Percentiles rank a stretch among this genome's conserved stretches.
phyloP scores from a whole-genome alignment of 257 asterid genomes.

The Solanum megistacrolobum region DNA sequence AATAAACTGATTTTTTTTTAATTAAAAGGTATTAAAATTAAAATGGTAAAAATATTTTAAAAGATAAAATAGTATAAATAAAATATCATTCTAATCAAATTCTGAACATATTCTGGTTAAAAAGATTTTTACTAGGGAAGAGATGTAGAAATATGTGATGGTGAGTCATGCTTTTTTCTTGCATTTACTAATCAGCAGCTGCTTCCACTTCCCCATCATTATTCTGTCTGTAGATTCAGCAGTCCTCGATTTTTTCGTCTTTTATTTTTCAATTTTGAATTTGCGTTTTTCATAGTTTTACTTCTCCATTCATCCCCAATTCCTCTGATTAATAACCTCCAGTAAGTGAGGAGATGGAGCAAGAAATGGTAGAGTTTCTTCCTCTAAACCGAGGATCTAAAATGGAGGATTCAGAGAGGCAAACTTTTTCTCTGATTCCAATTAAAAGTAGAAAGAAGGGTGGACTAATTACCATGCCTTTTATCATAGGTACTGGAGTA shows the following conservation, averaged over 20 bases:
- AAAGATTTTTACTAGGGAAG: neutral
- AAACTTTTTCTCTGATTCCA: neutral
- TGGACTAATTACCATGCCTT: slow-evolving; percentile 61
- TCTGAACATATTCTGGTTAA: no score
- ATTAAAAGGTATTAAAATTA: no score
- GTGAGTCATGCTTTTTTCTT: neutral
- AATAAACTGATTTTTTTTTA: no score
- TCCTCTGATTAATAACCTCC: neutral
- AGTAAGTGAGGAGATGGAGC: neutral
- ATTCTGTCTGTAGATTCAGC: neutral
- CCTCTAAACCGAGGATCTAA: neutral
- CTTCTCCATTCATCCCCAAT: neutral
- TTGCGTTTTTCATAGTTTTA: neutral
- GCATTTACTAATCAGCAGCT: neutral
- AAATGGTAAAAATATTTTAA: no score
- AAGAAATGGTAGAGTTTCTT: neutral
- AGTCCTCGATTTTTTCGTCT: neutral
- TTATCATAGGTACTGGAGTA: slow-evolving; percentile 40
- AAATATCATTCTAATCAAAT: no score
- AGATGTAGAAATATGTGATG: neutral
- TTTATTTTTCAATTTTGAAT: neutral
- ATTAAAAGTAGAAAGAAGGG: slow-evolving; percentile 25
- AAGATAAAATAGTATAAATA: no score
- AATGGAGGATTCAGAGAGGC: neutral
- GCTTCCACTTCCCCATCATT: neutral